phyloP scores from a whole-genome alignment of 1,284 basidiomycete genomes.

The Schizopora paradoxa region DNA sequence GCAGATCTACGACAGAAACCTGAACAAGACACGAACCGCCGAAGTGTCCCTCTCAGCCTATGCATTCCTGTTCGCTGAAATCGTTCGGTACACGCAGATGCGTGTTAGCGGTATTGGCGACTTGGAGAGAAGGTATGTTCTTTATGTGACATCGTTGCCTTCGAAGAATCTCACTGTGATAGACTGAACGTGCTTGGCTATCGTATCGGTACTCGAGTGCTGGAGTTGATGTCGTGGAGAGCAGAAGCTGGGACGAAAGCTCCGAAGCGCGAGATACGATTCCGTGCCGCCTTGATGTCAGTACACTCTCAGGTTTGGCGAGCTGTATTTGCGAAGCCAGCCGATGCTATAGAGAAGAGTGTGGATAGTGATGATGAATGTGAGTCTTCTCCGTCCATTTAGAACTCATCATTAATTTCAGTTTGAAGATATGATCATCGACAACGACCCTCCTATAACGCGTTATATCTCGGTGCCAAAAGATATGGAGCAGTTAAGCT shows the following conservation, averaged over 20 bases:
- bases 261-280: constrained; percentile 83
- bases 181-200: constrained; percentile 89
- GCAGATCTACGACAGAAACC: constrained; percentile 78
- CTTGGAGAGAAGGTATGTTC: constrained; percentile 71
- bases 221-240: constrained; percentile 75
- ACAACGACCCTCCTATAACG: constrained; percentile 92
- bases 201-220: constrained; percentile 77
- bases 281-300: constrained; percentile 85
- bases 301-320: constrained; percentile 94
- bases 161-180: constrained; percentile 4
- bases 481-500: constrained; percentile 91
- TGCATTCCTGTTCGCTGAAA: constrained; percentile 86
- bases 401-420: not conserved
- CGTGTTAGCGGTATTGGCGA: constrained; percentile 92
- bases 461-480: constrained; percentile 89
- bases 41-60: constrained; percentile 83
- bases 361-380: constrained; percentile 97
- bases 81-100: constrained; percentile 93
- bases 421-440: constrained; percentile 91
- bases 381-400: constrained; percentile 33
- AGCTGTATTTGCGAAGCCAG: constrained; percentile 87
- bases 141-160: constrained; percentile 8
- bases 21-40: constrained; percentile 76
- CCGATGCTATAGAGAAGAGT: constrained; percentile 92
- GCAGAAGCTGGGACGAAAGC: constrained; percentile 66